Percentiles rank a stretch among this genome's conserved stretches.
Conservation (phyloP, 208 protist genomes). For the Acanthamoeba triangularis region DNA sequence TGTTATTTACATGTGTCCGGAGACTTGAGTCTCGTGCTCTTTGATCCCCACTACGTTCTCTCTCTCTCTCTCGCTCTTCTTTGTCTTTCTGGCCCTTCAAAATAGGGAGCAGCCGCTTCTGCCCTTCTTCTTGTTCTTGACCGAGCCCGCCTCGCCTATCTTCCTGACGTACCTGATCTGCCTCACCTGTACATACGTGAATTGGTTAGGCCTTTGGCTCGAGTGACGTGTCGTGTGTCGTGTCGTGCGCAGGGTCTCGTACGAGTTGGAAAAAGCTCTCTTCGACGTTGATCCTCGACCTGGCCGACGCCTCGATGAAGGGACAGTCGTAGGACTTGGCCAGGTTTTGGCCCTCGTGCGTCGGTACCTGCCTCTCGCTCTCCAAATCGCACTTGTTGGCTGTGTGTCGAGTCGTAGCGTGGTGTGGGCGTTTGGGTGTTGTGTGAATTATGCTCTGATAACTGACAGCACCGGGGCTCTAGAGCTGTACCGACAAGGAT, state of each 20-base stretch:
- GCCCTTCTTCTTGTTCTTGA: conserved; percentile 31
- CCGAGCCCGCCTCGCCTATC: neutral
- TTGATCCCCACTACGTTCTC: no score
- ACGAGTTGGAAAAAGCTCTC: conserved; percentile 84
- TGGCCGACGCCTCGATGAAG: conserved; percentile 90
- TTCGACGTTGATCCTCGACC: conserved; percentile 87
- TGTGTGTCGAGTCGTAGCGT: conserved; percentile 84
- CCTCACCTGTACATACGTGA: conserved; percentile 3
- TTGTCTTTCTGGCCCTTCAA: neutral
- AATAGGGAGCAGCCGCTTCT: neutral
- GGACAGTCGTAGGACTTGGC: conserved; percentile 67
- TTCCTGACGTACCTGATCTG: neutral
- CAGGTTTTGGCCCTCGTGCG: conserved; percentile 78
- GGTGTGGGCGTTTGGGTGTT: neutral
- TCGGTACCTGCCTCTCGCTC: conserved; percentile 83
- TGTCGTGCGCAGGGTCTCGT: conserved; percentile 37
- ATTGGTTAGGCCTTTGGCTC: no score
- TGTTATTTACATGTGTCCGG: neutral
- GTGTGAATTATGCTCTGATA: no score
- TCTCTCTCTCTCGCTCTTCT: no score
- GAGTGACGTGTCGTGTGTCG: no score
- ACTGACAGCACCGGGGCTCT: no score
- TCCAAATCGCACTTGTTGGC: conserved; percentile 92
- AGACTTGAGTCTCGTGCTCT: neutral
- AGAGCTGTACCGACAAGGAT: conserved; percentile 79